Evolutionary conservation across 2,329 filamentous ascomycete genomes (phyloP).

Genomic region (Colletotrichum gigasporum): DNA sequence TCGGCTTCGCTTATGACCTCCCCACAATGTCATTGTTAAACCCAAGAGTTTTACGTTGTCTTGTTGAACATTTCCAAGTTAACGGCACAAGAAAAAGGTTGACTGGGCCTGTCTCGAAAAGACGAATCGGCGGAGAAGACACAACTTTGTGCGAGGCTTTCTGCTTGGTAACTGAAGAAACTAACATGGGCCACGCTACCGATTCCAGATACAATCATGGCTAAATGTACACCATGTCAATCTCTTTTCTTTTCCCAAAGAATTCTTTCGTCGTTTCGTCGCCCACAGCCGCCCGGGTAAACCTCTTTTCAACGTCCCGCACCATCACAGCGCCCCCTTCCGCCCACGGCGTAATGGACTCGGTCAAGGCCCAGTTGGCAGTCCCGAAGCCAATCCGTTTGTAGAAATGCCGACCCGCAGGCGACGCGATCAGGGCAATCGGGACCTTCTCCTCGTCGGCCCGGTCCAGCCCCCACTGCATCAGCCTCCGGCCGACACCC

Average conservation of each 20-base stretch:
- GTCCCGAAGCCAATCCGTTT: not conserved
- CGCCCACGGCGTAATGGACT: not conserved
- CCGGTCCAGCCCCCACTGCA: conserved; percentile 1
- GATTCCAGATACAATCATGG: too few species aligned
- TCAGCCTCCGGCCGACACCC: not conserved
- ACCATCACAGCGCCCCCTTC: not conserved
- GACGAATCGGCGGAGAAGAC: too few species aligned
- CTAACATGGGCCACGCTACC: too few species aligned
- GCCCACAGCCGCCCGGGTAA: not conserved
- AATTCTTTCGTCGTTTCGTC: not conserved
- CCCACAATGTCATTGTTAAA: too few species aligned
- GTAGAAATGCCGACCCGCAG: not conserved
- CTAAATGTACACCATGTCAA: not conserved
- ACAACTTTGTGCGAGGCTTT: too few species aligned
- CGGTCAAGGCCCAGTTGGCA: not conserved
- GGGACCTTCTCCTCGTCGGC: not conserved
- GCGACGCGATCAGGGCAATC: not conserved
- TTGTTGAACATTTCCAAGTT: too few species aligned
- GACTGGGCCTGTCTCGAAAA: too few species aligned
- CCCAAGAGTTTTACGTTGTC: too few species aligned
- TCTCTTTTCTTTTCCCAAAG: not conserved
- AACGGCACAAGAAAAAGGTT: too few species aligned
- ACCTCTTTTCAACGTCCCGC: not conserved
- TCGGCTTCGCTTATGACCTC: too few species aligned
- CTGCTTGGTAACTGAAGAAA: too few species aligned